phyloP scores from a whole-genome alignment of 2,329 filamentous ascomycete species.

The Metarhizium anisopliae region DNA sequence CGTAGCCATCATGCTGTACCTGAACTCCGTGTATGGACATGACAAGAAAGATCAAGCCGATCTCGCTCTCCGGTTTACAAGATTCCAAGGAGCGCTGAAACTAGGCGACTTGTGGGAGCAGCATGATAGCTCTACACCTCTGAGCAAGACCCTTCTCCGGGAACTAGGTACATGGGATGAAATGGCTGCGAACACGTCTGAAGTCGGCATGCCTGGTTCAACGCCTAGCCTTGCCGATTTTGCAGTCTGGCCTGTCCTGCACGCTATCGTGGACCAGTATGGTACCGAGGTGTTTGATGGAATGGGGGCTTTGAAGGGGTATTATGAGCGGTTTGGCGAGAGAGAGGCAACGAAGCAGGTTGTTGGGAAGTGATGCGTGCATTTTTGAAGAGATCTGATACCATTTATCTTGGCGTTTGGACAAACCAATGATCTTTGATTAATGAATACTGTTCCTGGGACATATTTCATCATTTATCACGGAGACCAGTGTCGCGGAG shows the following conservation, averaged over 20 bases:
- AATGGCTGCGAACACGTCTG: slow-evolving; percentile 14
- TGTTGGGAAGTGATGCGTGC: slow-evolving; percentile 8
- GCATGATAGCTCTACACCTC: background rate
- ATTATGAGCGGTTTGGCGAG: slow-evolving; percentile 24
- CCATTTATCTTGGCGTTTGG: background rate
- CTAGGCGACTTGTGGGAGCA: slow-evolving; percentile 20
- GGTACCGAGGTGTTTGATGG: slow-evolving; percentile 22
- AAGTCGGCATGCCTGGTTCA: background rate
- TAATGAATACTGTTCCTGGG: background rate
- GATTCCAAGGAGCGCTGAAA: slow-evolving; percentile 30
- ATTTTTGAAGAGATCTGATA: background rate
- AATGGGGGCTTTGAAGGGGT: slow-evolving; percentile 22
- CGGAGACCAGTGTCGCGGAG: too few relatives aligned
- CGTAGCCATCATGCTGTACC: slow-evolving; percentile 47
- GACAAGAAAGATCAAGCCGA: slow-evolving; percentile 15
- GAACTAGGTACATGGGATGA: slow-evolving; percentile 33
- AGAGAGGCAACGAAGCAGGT: slow-evolving; percentile 15
- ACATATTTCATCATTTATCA: too few relatives aligned
- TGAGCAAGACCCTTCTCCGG: slow-evolving; percentile 14
- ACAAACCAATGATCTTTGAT: background rate
- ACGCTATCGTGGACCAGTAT: slow-evolving; percentile 30
- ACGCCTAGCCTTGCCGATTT: slow-evolving; percentile 33
- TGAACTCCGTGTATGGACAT: slow-evolving; percentile 43
- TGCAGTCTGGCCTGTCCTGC: slow-evolving; percentile 47
- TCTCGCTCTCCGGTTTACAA: slow-evolving; percentile 27